Conservation (phyloP, 768 basidiomycete species). For the Termitomyces sp. region DNA sequence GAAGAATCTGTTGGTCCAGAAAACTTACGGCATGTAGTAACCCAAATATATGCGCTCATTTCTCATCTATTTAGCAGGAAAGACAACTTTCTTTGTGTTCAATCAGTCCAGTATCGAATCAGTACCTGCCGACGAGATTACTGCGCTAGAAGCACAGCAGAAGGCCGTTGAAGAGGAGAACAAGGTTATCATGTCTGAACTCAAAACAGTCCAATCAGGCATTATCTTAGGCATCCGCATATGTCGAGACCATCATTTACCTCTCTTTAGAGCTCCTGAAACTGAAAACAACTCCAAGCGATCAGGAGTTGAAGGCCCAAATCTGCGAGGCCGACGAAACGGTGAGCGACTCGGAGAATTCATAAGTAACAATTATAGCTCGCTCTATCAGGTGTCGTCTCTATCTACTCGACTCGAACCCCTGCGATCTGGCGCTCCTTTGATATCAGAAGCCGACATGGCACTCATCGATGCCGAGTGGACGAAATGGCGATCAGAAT, state of each 20-base stretch:
- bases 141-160: slow-evolving; percentile 56
- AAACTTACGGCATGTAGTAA: slow-evolving; percentile 64
- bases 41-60: slow-evolving; percentile 10
- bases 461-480: slow-evolving; percentile 70
- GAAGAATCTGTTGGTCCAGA: slow-evolving; percentile 77
- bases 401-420: slow-evolving; percentile 52
- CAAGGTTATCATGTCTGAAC: slow-evolving; percentile 44
- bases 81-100: slow-evolving; percentile 83
- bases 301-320: slow-evolving; percentile 56
- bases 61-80: slow-evolving; percentile 43
- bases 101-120: slow-evolving; percentile 74
- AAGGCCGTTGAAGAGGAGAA: slow-evolving; percentile 58
- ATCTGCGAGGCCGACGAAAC: slow-evolving; percentile 46
- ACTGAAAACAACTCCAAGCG: slow-evolving; percentile 64
- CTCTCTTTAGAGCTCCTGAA: slow-evolving; percentile 54
- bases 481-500: slow-evolving; percentile 77
- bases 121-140: slow-evolving; percentile 58
- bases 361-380: slow-evolving; percentile 1
- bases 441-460: slow-evolving; percentile 71
- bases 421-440: slow-evolving; percentile 61
- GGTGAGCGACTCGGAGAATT: slow-evolving; percentile 35
- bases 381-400: slow-evolving; percentile 40
- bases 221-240: slow-evolving; percentile 1
- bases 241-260: slow-evolving; percentile 14
- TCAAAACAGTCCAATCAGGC: slow-evolving; percentile 50